These are phyloP conservation scores for Hypoxylon trugodes DNA, from an alignment of 495 filamentous ascomycete species.

Conservation along the genomic window DNA sequence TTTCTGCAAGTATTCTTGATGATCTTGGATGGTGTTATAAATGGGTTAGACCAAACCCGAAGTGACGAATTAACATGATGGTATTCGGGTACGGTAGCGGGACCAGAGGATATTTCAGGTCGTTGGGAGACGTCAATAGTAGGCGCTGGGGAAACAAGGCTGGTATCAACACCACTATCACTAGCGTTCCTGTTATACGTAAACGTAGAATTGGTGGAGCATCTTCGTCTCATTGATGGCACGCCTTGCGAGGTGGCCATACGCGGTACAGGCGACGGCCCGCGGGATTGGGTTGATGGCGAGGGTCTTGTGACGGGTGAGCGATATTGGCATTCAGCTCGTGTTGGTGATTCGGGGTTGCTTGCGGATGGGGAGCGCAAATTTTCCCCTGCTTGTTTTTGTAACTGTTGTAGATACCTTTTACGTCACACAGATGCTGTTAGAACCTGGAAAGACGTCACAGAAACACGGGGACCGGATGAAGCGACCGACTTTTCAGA, in stretches of 20 bases:
- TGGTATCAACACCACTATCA: not conserved
- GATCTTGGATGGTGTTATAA: not conserved
- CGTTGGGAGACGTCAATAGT: not conserved
- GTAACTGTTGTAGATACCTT: conserved; percentile 10
- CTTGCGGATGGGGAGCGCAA: not conserved
- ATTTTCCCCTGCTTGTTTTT: conserved; percentile 6
- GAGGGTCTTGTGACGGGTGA: not conserved
- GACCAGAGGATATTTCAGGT: not conserved
- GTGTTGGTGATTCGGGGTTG: not conserved
- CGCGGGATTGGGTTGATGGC: not conserved
- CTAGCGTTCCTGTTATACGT: not conserved
- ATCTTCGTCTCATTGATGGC: not conserved
- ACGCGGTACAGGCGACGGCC: not conserved
- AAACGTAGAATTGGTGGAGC: not conserved
- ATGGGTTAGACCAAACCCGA: conserved; percentile 6
- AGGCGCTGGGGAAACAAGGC: conserved; percentile 7
- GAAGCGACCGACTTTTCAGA: conserved; percentile 6
- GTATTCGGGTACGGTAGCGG: not conserved
- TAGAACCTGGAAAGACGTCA: not conserved
- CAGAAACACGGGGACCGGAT: not conserved
- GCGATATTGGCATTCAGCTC: not conserved
- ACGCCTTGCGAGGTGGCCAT: not conserved
- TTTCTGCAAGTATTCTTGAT: conserved; percentile 7
- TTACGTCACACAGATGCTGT: not conserved
- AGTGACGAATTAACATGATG: not conserved